Conservation (phyloP, 495 filamentous ascomycete species). For the Lepidopterella palustris region DNA sequence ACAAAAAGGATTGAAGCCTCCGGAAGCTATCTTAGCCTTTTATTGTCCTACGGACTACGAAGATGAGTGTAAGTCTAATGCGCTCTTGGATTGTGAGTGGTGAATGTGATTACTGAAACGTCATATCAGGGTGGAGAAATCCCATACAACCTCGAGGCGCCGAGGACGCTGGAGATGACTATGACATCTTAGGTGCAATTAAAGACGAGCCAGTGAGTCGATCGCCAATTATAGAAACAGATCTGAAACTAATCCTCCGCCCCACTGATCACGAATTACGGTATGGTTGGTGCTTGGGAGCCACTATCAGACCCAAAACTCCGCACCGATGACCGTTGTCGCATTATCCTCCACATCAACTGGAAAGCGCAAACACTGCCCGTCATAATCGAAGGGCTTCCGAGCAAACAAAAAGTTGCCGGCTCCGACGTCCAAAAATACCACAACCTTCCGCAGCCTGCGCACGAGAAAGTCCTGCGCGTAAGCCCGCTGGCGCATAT, state of each 20-base stretch:
- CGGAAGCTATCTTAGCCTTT: constrained; percentile 47
- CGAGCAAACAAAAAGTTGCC: constrained; percentile 10
- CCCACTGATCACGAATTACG: constrained; percentile 21
- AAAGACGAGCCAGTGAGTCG: constrained; percentile 1
- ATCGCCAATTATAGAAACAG: neutral
- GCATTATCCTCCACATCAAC: constrained; percentile 43
- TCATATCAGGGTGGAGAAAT: neutral
- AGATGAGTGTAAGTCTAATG: constrained; percentile 2
- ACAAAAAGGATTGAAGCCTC: constrained; percentile 34
- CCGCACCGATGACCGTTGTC: constrained; percentile 24
- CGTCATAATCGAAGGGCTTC: constrained; percentile 37
- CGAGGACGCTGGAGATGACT: neutral
- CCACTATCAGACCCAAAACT: neutral
- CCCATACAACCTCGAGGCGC: neutral
- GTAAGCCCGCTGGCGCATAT: constrained; percentile 23
- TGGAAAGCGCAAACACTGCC: constrained; percentile 41
- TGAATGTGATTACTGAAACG: neutral
- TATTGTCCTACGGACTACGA: constrained; percentile 42
- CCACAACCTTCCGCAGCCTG: neutral
- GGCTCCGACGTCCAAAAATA: constrained; percentile 4
- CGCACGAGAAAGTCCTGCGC: neutral
- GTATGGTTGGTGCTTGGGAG: neutral
- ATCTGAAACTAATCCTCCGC: neutral
- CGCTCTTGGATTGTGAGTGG: neutral
- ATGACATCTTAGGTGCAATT: constrained; percentile 4